phyloP scores from a whole-genome alignment of 2,329 filamentous ascomycete genomes.

The Calonectria hongkongensis region DNA sequence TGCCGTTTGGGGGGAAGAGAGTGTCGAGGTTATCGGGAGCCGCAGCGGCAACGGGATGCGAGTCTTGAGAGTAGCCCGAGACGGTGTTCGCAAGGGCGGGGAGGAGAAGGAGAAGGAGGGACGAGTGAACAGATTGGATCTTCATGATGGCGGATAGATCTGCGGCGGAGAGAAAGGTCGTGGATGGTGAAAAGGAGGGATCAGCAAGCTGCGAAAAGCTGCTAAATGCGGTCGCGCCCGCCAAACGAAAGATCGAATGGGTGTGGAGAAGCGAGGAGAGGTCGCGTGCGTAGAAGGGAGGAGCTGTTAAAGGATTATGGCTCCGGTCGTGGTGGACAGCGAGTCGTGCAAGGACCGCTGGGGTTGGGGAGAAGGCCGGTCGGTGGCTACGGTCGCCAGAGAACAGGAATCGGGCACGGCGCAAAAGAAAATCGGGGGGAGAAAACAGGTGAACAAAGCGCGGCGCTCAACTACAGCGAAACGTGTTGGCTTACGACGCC shows the following conservation, averaged over 20 bases:
- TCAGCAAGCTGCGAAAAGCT: slow-evolving; percentile 37
- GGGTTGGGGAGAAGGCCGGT: background rate
- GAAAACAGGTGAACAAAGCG: slow-evolving; percentile 2
- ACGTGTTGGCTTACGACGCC: slow-evolving; percentile 15
- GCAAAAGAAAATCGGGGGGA: slow-evolving; percentile 21
- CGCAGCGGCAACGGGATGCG: slow-evolving; percentile 48
- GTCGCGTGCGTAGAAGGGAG: slow-evolving; percentile 37
- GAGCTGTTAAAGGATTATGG: slow-evolving; percentile 11
- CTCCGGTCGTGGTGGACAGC: slow-evolving; percentile 13
- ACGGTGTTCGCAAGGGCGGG: slow-evolving; percentile 69
- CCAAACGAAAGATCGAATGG: slow-evolving; percentile 15
- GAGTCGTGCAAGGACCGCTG: slow-evolving; percentile 29
- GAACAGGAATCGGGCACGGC: background rate
- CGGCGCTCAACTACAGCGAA: background rate
- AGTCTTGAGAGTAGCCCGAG: slow-evolving; percentile 46
- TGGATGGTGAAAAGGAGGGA: slow-evolving; percentile 24
- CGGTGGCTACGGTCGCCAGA: slow-evolving; percentile 14
- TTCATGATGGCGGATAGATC: slow-evolving; percentile 70
- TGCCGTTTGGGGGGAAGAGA: slow-evolving; percentile 51
- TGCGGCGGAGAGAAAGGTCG: slow-evolving; percentile 2
- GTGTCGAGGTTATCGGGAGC: slow-evolving; percentile 54
- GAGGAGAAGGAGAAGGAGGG: slow-evolving; percentile 77
- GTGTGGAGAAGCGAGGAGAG: slow-evolving; percentile 31
- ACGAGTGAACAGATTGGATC: slow-evolving; percentile 71
- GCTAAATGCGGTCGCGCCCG: slow-evolving; percentile 41